Conservation (phyloP, 176 grass and related monocot genomes). For the Oryza meyeriana region DNA sequence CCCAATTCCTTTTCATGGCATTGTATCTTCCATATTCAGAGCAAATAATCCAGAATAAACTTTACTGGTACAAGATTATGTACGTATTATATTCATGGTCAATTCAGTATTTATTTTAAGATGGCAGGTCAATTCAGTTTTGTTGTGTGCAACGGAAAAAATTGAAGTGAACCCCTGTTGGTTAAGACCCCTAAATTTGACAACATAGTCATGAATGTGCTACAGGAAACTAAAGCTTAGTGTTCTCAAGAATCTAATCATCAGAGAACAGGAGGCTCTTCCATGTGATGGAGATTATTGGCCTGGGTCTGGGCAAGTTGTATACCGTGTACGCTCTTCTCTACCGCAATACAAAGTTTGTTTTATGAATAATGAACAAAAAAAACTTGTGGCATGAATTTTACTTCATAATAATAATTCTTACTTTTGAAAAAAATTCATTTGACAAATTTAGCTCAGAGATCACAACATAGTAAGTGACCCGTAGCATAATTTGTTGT, state of each 20-base stretch:
- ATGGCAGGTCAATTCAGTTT: neutral
- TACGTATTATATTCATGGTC: neutral
- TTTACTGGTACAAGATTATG: neutral
- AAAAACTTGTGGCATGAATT: neutral
- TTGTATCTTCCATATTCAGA: slow-evolving; percentile 12
- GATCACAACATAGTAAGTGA: neutral
- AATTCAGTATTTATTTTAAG: neutral
- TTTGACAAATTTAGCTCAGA: neutral
- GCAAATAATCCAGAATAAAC: neutral
- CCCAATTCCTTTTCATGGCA: neutral
- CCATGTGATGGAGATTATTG: slow-evolving; percentile 45
- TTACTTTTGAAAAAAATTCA: neutral
- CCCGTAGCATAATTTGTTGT: neutral
- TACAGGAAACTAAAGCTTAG: slow-evolving; percentile 25
- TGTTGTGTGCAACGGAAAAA: neutral
- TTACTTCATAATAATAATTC: neutral
- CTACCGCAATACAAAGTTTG: neutral
- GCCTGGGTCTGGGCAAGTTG: slow-evolving; percentile 5
- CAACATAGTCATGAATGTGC: slow-evolving; percentile 15
- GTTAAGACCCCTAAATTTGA: slow-evolving; percentile 21
- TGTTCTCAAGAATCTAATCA: slow-evolving; percentile 34
- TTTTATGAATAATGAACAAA: neutral
- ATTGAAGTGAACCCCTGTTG: neutral
- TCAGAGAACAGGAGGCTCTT: slow-evolving; percentile 20
- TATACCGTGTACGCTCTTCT: slow-evolving; percentile 1